Evolutionary conservation across 2,329 filamentous ascomycete genomes (phyloP).

Genomic region (Neofusicoccum sp.): DNA sequence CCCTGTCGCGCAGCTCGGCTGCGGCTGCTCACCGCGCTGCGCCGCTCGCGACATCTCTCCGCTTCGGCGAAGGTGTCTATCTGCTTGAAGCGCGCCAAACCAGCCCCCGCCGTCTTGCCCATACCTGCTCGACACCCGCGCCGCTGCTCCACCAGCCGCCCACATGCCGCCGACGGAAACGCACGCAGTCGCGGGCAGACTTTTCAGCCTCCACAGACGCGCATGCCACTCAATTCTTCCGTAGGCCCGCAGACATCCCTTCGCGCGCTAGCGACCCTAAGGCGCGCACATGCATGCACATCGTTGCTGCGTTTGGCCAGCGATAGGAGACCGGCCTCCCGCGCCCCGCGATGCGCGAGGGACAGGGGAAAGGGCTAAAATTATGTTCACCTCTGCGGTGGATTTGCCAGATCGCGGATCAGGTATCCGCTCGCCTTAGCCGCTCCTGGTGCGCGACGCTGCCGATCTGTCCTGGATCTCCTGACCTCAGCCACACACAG

Average conservation of each 20-base stretch:
- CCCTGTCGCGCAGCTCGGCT: not conserved
- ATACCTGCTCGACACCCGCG: not conserved
- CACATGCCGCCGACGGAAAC: not conserved
- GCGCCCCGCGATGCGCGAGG: too few relatives aligned
- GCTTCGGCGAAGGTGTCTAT: not conserved
- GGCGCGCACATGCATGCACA: not conserved
- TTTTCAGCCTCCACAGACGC: not conserved
- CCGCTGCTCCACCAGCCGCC: not conserved
- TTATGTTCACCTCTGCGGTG: too few relatives aligned
- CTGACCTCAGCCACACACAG: not conserved
- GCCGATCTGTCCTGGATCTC: conserved; percentile 1
- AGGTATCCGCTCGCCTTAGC: not conserved
- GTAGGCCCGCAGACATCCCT: not conserved
- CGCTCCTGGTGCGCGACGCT: not conserved
- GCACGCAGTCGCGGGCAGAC: not conserved
- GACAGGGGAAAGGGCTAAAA: too few relatives aligned
- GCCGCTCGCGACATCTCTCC: not conserved
- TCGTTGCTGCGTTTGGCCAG: not conserved
- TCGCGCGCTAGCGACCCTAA: not conserved
- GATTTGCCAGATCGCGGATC: not conserved
- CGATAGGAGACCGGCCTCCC: too few relatives aligned
- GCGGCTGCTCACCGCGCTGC: not conserved
- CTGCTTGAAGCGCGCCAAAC: not conserved
- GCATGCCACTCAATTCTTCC: not conserved
- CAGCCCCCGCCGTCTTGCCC: not conserved